Base-by-base conservation (phyloP, 2,329 filamentous ascomycete genomes). In the Colletotrichum tropicale region DNA sequence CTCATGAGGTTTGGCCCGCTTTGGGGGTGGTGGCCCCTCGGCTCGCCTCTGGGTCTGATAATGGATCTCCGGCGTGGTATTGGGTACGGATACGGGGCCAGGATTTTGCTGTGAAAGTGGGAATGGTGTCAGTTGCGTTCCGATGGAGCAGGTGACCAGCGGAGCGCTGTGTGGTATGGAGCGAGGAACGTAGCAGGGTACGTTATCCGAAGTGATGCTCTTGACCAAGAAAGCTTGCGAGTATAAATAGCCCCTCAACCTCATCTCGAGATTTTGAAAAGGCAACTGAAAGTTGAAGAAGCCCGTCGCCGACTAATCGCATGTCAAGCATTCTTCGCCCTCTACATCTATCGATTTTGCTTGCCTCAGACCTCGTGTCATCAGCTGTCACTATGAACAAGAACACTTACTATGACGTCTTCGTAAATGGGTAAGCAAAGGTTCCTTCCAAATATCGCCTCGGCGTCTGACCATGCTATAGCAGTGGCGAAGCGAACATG, bases 61-160 rank as follows among this genome's bases (percentile, higher is more conserved):
- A 48, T 48, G 38, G 38, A 18, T 68, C 66, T 34, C 66, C 24
- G 8, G 32, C 30, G 28, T 67, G 18, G 66, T 30, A 68, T 28
- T 55, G 52, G 48, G 15, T 60, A 58, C 52, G 66, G 48, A 30
- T 56, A 36, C n/a, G 66, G 48, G 32, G 7, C 21, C n/a, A 52
- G 66, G 48, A 9, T n/a, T 6, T 26, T n/a, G 12, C 26, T 66
- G 8, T 30, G 43, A n/a, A 52, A n/a, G 28, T 32, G n/a, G 13
- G 30, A 24, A 30, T 56, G 26, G 43, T 30, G 28, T 24, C 28
- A 34, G 66, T 48, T 26, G 26, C 36, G 38, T 21, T 58, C 21
- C 34, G 56, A 62, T 61, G 56, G 24, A 70, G 67, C 56, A 62
- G 67, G 18, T 70, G 67, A 70, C 26, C 56, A 60, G 36, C 36